Evolutionary conservation across 805 yeast genomes (phyloP), one percentile per base, ranked within the genome.

Genomic region (Candida endomychidarum): DNA sequence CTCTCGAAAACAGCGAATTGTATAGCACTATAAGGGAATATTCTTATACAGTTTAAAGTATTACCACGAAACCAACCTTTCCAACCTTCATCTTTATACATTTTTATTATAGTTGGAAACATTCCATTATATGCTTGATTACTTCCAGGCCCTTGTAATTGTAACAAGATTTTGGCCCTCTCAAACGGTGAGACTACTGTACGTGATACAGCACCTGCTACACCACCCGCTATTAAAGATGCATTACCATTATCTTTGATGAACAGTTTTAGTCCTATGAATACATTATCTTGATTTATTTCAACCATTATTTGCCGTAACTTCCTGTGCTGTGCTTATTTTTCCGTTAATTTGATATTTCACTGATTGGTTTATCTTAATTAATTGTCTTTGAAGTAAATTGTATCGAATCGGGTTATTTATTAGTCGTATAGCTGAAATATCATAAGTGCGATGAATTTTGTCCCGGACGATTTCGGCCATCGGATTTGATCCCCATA

Each of bases 121-220:
- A 89, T 77, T 2, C 97, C 96, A n/a, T 70, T 64, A 36, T 77
- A 74, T 43, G 61, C 74, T 43, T 57, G 72, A 29, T 63, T 74
- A 1, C 76, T 68, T 19, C 69, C 74, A 11, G 70, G 70, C 8
- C 86, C 93, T 61, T 91, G 97, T 24, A 93, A 80, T 63, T 91
- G 99, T 52, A 89, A 78, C 18, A 91, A 63, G 47, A 93, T 93
- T 63, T 91, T 91, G 51, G 93, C 95, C 50, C 99, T 71, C 60
- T 91, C 99, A 62, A 91, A 81, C 1, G 99, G 99, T 9, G 96
- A 86, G 5, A 90, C 96, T 1, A 85, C 87, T 0, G 98, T 91
- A 40, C 98, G 71, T 1, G 96, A 86, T 0, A 83, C 68, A 0
- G 88, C 88, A 12, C 95, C 95, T 2, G 74, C 91, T 7, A 80